These are phyloP conservation scores for Beauveria australis DNA, from an alignment of 2,329 filamentous ascomycete genomes.

Conservation along the genomic window DNA sequence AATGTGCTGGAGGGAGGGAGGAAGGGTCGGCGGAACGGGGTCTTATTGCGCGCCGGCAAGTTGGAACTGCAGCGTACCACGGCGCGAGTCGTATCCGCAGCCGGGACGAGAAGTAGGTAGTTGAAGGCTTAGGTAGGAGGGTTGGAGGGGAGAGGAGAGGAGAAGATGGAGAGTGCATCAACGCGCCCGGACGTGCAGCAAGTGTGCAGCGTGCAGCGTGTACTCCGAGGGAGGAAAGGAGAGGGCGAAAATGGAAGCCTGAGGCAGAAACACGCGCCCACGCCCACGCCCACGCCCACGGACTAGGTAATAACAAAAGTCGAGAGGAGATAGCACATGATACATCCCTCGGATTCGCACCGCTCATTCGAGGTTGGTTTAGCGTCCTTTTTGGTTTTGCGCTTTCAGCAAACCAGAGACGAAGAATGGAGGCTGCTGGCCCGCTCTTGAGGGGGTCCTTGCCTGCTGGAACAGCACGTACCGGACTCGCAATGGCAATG, in stretches of 20 bases:
- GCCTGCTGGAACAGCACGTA: not conserved
- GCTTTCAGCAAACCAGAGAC: constrained; percentile 4
- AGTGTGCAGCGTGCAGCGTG: not conserved
- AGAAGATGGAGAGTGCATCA: constrained; percentile 1
- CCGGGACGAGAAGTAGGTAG: not conserved
- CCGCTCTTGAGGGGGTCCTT: not conserved
- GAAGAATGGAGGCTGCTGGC: not conserved
- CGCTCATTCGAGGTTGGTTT: constrained; percentile 8
- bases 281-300: not conserved
- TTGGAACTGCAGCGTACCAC: not conserved
- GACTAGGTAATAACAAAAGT: not conserved
- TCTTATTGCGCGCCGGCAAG: not conserved
- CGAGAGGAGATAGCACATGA: constrained; percentile 4
- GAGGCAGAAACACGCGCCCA: not conserved
- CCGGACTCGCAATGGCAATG: not conserved
- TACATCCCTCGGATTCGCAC: constrained; percentile 4
- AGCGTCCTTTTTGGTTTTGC: constrained; percentile 6
- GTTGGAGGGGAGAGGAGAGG: not conserved
- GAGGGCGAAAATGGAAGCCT: not conserved
- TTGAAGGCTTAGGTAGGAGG: not conserved
- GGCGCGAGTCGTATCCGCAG: not conserved
- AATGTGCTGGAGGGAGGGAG: not conserved
- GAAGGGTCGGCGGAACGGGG: not conserved
- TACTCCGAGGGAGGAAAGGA: not conserved
- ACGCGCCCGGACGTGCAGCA: constrained; percentile 5